Conservation (phyloP, 768 basidiomycete species). For the Pleurotus eryngii region DNA sequence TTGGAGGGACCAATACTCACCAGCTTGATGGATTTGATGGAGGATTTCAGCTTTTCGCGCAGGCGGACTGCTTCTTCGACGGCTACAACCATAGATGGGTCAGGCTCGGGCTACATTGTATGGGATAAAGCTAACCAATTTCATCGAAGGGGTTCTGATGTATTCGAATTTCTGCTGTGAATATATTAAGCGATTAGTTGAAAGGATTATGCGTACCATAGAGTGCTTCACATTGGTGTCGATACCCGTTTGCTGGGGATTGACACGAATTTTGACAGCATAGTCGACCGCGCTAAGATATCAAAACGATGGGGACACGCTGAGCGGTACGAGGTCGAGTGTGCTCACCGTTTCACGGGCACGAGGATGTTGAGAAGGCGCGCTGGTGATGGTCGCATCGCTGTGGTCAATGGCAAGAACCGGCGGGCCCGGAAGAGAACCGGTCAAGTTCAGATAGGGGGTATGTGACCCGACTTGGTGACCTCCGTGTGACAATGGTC, state of each 20-base stretch:
- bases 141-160: conserved; percentile 96
- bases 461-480: no score
- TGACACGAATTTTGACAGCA: conserved; percentile 97
- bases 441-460: not conserved
- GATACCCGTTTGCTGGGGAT: conserved; percentile 90
- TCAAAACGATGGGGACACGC: not conserved
- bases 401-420: not conserved
- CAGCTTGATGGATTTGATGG: conserved; percentile 83
- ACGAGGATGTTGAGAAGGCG: conserved; percentile 87
- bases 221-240: conserved; percentile 99
- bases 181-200: no score
- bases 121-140: conserved; percentile 60
- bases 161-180: no score
- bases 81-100: conserved; percentile 42
- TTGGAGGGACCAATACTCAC: conserved; percentile 95
- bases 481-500: no score
- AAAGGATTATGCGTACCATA: conserved; percentile 60
- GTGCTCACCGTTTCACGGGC: conserved; percentile 79
- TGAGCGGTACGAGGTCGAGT: not conserved
- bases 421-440: not conserved
- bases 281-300: conserved; percentile 82
- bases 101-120: not conserved
- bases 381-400: conserved; percentile 73
- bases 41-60: conserved; percentile 78
- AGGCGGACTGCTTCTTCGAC: conserved; percentile 96